Conservation (phyloP, 768 basidiomycete species). For the Lyophyllum semitale region DNA sequence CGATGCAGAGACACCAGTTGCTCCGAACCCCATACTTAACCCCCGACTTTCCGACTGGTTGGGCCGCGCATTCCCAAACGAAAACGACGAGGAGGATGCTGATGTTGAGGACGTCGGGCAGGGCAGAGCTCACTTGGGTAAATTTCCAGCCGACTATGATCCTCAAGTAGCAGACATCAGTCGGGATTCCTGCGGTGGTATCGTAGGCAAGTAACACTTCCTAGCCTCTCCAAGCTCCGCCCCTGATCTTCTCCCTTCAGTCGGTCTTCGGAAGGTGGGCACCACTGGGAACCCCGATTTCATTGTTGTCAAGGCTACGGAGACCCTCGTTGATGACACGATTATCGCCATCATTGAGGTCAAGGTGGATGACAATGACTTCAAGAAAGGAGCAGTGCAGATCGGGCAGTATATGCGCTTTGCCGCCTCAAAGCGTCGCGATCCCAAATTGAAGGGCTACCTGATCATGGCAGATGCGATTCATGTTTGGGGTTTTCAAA, state of each 20-base stretch:
- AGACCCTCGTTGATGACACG: background rate
- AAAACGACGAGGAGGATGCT: no score
- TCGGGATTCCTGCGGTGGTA: background rate
- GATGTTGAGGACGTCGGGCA: no score
- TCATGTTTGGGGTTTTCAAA: background rate
- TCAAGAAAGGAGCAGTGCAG: background rate
- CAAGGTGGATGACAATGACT: background rate
- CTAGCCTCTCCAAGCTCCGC: background rate
- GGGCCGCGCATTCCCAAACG: no score
- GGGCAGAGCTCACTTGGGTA: no score
- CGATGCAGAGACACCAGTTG: no score
- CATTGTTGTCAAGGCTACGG: background rate
- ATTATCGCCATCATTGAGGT: background rate
- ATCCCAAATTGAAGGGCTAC: background rate
- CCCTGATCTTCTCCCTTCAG: background rate
- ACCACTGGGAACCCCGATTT: background rate
- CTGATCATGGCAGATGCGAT: background rate
- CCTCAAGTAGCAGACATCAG: background rate
- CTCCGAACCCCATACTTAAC: no score
- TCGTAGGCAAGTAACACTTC: background rate
- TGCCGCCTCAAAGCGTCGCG: background rate
- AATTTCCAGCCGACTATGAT: background rate
- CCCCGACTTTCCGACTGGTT: no score
- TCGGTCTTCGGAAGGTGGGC: background rate
- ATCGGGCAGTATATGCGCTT: background rate